These are phyloP conservation scores for Neurospora sp. DNA, from an alignment of 495 filamentous ascomycete genomes.

Conservation along the genomic window DNA sequence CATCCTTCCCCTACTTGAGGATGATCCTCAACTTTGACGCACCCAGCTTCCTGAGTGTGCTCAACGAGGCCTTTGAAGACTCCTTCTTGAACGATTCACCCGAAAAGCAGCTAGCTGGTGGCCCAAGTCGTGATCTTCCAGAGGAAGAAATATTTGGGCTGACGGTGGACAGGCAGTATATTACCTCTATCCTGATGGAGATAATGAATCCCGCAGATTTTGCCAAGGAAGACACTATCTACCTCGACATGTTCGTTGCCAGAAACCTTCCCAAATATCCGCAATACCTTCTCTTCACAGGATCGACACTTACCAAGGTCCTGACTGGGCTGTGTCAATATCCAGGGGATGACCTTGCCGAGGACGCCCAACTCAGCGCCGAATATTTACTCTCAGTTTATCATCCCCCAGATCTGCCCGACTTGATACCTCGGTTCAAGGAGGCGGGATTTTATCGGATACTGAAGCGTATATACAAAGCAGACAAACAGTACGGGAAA, in stretches of 20 bases:
- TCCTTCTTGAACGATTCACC: slow-evolving; percentile 74
- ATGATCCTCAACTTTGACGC: slow-evolving; percentile 81
- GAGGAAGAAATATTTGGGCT: slow-evolving; percentile 57
- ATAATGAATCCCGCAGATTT: slow-evolving; percentile 72
- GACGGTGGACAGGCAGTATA: slow-evolving; percentile 79
- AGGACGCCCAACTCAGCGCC: slow-evolving; percentile 90
- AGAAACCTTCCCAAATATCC: slow-evolving; percentile 94
- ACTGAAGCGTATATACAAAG: slow-evolving; percentile 75
- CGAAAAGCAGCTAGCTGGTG: slow-evolving; percentile 45
- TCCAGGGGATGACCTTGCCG: slow-evolving; percentile 68
- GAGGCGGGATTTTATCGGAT: slow-evolving; percentile 87
- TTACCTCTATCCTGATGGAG: slow-evolving; percentile 80
- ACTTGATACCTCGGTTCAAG: slow-evolving; percentile 65
- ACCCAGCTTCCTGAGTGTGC: slow-evolving; percentile 82
- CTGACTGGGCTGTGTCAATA: slow-evolving; percentile 76
- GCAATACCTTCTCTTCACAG: slow-evolving; percentile 85
- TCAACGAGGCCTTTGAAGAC: slow-evolving; percentile 97
- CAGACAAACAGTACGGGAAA: slow-evolving; percentile 70
- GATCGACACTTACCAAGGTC: slow-evolving; percentile 71
- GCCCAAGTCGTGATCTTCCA: slow-evolving; percentile 35
- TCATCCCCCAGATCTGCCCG: slow-evolving; percentile 70
- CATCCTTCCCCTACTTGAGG: slow-evolving; percentile 71
- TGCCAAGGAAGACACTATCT: slow-evolving; percentile 72
- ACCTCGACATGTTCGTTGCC: slow-evolving; percentile 95
- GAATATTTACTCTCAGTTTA: slow-evolving; percentile 93